Conservation (phyloP, 352 stramenopile genomes). For the Globisporangium mamillatum region DNA sequence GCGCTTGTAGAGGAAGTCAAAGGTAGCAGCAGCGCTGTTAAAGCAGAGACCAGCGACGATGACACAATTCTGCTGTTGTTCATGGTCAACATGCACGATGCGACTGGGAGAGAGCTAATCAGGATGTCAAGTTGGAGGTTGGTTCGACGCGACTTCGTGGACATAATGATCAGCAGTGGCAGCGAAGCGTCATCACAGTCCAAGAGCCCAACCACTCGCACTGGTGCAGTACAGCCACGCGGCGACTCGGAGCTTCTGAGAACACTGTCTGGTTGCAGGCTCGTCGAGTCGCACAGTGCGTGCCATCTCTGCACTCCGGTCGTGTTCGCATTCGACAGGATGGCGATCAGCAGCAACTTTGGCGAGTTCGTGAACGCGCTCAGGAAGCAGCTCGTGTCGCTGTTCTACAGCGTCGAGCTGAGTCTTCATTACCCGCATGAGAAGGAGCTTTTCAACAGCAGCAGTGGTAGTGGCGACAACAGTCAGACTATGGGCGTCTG, state of each 20-base stretch:
- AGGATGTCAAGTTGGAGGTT: not conserved
- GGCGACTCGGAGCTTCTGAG: not conserved
- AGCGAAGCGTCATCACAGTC: not conserved
- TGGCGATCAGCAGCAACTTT: not conserved
- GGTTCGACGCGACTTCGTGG: not conserved
- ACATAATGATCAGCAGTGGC: not conserved
- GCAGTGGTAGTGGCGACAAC: not conserved
- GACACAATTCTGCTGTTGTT: not conserved
- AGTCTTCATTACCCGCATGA: conserved; percentile 10
- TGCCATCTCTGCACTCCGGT: conserved; percentile 11
- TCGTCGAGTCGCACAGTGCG: not conserved
- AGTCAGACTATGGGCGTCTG: not conserved
- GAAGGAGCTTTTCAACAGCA: not conserved
- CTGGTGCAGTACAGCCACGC: not conserved
- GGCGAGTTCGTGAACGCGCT: not conserved
- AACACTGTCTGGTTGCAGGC: not conserved
- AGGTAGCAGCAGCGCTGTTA: not conserved
- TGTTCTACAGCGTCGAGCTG: conserved; percentile 9
- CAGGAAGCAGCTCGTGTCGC: not conserved
- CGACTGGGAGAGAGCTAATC: not conserved
- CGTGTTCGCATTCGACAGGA: not conserved
- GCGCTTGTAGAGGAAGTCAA: not conserved
- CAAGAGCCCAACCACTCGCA: not conserved
- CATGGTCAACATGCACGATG: not conserved
- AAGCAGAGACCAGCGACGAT: too few species aligned